Evolutionary conservation across 352 stramenopile genomes (phyloP).

Genomic region (Pythium scleroteichum): DNA sequence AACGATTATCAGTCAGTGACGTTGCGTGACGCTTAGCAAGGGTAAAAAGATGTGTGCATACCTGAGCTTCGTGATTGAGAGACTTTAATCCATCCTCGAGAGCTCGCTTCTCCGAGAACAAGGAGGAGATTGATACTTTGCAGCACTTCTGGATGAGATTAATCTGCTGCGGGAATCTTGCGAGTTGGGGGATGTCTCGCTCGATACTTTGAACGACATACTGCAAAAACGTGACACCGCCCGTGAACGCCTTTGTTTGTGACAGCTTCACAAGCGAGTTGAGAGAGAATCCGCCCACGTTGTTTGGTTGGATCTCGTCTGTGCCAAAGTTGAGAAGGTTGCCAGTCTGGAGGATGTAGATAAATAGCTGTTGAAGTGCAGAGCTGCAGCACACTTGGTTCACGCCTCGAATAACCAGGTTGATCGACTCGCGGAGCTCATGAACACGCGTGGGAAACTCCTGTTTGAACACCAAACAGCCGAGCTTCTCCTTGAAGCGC

Average conservation of each 20-base stretch:
- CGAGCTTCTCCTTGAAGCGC: slow-evolving; percentile 70
- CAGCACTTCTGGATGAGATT: slow-evolving; percentile 71
- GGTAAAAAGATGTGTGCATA: slow-evolving; percentile 4
- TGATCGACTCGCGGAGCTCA: slow-evolving; percentile 76
- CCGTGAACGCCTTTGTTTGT: slow-evolving; percentile 85
- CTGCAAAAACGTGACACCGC: slow-evolving; percentile 79
- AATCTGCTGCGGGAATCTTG: slow-evolving; percentile 77
- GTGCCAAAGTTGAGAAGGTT: slow-evolving; percentile 76
- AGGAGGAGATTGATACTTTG: slow-evolving; percentile 65
- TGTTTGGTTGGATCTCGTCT: slow-evolving; percentile 41
- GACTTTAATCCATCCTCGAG: slow-evolving; percentile 65
- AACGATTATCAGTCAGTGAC: neutral
- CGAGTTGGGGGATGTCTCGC: slow-evolving; percentile 70
- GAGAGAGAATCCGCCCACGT: slow-evolving; percentile 69
- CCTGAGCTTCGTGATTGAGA: slow-evolving; percentile 52
- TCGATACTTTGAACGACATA: slow-evolving; percentile 88
- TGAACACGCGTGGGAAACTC: slow-evolving; percentile 76
- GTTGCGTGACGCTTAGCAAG: no score
- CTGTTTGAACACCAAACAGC: slow-evolving; percentile 83
- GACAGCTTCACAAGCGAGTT: slow-evolving; percentile 83
- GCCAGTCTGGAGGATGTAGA: slow-evolving; percentile 84
- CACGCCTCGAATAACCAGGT: slow-evolving; percentile 73
- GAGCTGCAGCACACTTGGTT: slow-evolving; percentile 79
- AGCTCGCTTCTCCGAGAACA: slow-evolving; percentile 70
- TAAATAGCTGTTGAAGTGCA: slow-evolving; percentile 78